Percentiles rank a stretch among this genome's conserved stretches.
phyloP scores from a whole-genome alignment of 768 basidiomycete species.

The Agaricus blazei region DNA sequence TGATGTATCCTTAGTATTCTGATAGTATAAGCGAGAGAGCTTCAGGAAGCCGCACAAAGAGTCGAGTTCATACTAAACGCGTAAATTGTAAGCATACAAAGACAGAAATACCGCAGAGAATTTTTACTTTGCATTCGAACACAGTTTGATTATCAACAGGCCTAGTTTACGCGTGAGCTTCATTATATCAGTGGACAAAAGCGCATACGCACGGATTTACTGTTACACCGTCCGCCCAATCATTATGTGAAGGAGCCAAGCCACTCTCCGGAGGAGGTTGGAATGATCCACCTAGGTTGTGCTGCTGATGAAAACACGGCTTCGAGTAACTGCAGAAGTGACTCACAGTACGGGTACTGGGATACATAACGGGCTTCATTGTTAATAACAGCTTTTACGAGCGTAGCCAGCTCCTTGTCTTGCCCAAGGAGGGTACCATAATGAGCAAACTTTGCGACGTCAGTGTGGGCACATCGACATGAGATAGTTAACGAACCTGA shows the following conservation, averaged over 20 bases:
- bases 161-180: slow-evolving; percentile 25
- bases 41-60: slow-evolving; percentile 78
- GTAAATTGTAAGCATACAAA: background rate
- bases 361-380: slow-evolving; percentile 73
- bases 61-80: slow-evolving; percentile 66
- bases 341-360: slow-evolving; percentile 65
- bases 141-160: slow-evolving; percentile 67
- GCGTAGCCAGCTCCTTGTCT: slow-evolving; percentile 53
- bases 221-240: slow-evolving; percentile 62
- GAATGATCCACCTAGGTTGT: slow-evolving; percentile 54
- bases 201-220: slow-evolving; percentile 59
- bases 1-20: slow-evolving; percentile 64
- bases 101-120: background rate
- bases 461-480: slow-evolving; percentile 4
- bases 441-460: slow-evolving; percentile 54
- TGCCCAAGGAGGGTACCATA: slow-evolving; percentile 54
- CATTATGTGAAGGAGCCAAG: slow-evolving; percentile 56
- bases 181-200: background rate
- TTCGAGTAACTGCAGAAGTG: background rate
- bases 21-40: slow-evolving; percentile 67
- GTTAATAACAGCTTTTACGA: slow-evolving; percentile 80
- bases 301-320: background rate
- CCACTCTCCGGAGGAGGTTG: slow-evolving; percentile 78
- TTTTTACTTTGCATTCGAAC: slow-evolving; percentile 73
- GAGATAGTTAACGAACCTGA: slow-evolving; percentile 38